A percentile compares a stretch with the other conserved stretches of the same genome.
Evolutionary conservation across 495 filamentous ascomycete species (phyloP).

Genomic region (Podospora didyma): DNA sequence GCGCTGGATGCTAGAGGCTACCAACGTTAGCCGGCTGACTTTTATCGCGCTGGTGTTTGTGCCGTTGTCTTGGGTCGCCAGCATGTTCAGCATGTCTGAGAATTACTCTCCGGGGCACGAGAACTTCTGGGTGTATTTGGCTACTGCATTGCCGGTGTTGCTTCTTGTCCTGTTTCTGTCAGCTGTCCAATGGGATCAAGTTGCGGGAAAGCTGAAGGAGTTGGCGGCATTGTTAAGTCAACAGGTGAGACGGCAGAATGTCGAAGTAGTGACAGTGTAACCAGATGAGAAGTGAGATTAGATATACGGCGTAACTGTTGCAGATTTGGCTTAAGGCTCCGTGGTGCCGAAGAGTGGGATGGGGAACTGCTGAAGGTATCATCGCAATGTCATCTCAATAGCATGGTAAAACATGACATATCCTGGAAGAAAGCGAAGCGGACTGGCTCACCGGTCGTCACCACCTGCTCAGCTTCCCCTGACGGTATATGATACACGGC

Average conservation of each 20-base stretch:
- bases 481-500: too few species aligned
- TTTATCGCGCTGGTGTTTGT: constrained; percentile 35
- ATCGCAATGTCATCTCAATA: too few species aligned
- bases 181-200: constrained; percentile 7
- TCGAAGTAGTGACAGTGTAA: constrained; percentile 1
- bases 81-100: constrained; percentile 34
- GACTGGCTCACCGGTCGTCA: too few species aligned
- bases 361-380: neutral
- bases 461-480: too few species aligned
- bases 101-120: constrained; percentile 4
- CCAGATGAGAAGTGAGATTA: constrained; percentile 2
- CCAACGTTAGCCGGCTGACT: constrained; percentile 32
- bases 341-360: constrained; percentile 3
- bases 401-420: too few species aligned
- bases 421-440: too few species aligned
- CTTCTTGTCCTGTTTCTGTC: constrained; percentile 8
- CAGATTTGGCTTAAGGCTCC: constrained; percentile 1
- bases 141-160: constrained; percentile 8
- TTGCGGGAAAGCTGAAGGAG: constrained; percentile 3
- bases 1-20: constrained; percentile 19
- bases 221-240: neutral
- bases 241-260: neutral
- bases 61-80: constrained; percentile 32
- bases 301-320: constrained; percentile 1
- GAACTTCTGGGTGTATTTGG: constrained; percentile 12